Conservation (phyloP, 192 early-diverging fungal genomes). For the Piromyces finnis region DNA sequence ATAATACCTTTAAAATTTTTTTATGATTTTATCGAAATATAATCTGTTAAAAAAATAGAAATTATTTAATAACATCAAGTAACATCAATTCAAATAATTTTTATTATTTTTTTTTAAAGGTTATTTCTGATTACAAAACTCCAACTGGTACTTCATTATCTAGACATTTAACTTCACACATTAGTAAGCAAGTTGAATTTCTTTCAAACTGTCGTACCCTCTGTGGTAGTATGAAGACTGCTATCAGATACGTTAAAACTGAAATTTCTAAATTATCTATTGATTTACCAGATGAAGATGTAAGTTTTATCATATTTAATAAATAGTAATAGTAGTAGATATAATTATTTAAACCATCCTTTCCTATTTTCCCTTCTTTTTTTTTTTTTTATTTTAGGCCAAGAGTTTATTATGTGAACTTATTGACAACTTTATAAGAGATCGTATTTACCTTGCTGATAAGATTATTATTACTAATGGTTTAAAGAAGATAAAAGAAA, state of each 20-base stretch:
- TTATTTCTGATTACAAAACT: constrained; percentile 83
- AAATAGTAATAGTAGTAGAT: no score
- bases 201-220: constrained; percentile 64
- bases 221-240: constrained; percentile 85
- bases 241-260: constrained; percentile 74
- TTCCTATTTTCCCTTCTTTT: no score
- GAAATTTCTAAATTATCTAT: constrained; percentile 61
- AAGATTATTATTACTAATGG: constrained; percentile 59
- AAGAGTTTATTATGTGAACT: constrained; percentile 42
- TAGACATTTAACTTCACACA: constrained; percentile 56
- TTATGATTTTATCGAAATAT: no score
- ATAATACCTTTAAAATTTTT: no score
- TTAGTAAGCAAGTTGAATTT: constrained; percentile 83
- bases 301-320: constrained; percentile 15
- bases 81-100: no score
- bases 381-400: constrained; percentile 22
- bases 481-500: constrained; percentile 76
- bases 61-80: no score
- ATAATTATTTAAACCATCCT: no score
- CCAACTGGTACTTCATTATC: constrained; percentile 60
- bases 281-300: constrained; percentile 70
- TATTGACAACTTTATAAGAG: constrained; percentile 81
- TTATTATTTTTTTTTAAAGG: no score
- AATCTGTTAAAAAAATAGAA: no score
- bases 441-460: constrained; percentile 70